Evolutionary conservation across 2,329 filamentous ascomycete genomes (phyloP), one percentile per base, ranked within the genome.

Genomic region (Curvularia lunata): DNA sequence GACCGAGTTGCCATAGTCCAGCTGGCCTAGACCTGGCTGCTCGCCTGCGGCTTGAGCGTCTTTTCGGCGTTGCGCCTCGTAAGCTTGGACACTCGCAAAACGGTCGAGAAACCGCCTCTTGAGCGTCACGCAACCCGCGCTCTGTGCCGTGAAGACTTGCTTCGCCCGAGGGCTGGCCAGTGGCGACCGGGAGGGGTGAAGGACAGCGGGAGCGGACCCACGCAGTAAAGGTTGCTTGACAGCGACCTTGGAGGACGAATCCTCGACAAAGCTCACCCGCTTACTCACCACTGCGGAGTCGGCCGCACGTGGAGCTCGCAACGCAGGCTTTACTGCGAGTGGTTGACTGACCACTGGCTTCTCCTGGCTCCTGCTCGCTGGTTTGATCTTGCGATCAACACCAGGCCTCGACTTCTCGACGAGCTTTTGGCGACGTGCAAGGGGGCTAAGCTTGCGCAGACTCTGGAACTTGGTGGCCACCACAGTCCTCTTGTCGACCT

Each of bases 1-100:
- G 45, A 55, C 41, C 10, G 38, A 47, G 32, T 61, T 64, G 25
- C 62, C 62, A 37, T 64, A 64, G 27, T 61, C 52, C 4, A 63
- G 48, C 34, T 64, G 62, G 19, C 56, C 54, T 4, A 59, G 45
- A 1, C 32, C 37, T 13, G 37, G 34, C 5, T 23, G 18, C 19
- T 51, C 52, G 4, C 46, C 48, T 3, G 8, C 28, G 5, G 45
- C 52, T 18, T 52, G 18, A 18, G 30, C 32, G 8, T 54, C 55
- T 21, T 54, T 16, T 19, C 43, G 27, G 40, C 61, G 61, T 16
- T 45, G 58, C 47, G 41, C 27, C 38, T 63, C 61, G 41, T 59
- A 59, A 9, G 51, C 30, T 30, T 58, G 61, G 16, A 65, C 58
- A 30, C 58, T 52, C 28, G 54, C 59, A 52, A 54, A 62, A 28